Evolutionary conservation across 176 grass and related monocot species (phyloP), one percentile per base, ranked within the genome.

Genomic region (Oryza nivara): DNA sequence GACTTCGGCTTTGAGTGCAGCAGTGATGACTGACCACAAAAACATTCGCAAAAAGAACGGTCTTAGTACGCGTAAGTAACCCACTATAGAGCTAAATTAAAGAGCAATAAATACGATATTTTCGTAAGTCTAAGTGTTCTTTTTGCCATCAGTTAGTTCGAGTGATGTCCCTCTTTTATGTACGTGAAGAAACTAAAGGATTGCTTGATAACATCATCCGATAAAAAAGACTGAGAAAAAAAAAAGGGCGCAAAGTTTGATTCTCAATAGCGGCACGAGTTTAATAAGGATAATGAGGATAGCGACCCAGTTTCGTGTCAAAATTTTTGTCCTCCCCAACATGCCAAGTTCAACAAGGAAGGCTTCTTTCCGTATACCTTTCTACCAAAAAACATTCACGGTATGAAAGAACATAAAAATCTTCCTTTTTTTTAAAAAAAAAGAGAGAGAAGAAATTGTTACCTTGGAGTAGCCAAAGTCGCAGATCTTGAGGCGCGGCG

Each of bases 381-480:
- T 75, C 19, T 23, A 76, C 60, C 17, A 19, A 68, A 68, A 70
- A 87, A 48, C 48, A 26, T 6, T 35, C 48, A 26, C 3, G 45
- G 13, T 10, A 65, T 1, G 70, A 44, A 72, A 78, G 65, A 73
- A 16, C 5, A 26, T 14, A 64, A 46, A 54, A 69, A 6, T 22
- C 9, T 17, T 32, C 4, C 35, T 36, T 36, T 36, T 63, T 63
- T 4, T 10, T 0, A 41, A 41, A 41, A 40, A 40, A 36, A 26
- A 26, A 26, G 26, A 26, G 25, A 28, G 28, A 32, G 30, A 32
- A 32, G 35, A 36, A 36, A 36, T 63, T 63, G 15, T 41, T 49
- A 95, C 95, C 92, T 98, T 98, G 35, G 95, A 98, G 89, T 95
- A 98, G 82, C 95, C 95, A 68, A 98, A 98, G 87, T 98, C 95